These are phyloP conservation scores for Albugo candida DNA, from an alignment of 352 stramenopile genomes.

Conservation along the genomic window DNA sequence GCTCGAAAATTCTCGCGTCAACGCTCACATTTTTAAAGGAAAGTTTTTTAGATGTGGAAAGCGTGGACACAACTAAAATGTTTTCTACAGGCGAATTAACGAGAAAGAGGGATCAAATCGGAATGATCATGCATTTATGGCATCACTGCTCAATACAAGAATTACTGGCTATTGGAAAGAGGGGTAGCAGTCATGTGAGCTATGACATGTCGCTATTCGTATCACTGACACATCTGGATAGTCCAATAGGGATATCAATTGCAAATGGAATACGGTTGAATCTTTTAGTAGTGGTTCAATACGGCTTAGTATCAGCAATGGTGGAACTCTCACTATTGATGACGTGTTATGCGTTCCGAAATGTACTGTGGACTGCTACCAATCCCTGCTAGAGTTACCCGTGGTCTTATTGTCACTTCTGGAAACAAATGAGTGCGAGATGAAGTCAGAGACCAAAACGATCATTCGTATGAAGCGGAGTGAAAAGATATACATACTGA, in stretches of 20 bases:
- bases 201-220: conserved; percentile 2
- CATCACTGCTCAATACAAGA: neutral
- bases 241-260: conserved; percentile 5
- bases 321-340: conserved; percentile 6
- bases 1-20: too few relatives aligned
- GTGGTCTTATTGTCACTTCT: neutral
- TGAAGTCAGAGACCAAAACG: neutral
- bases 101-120: neutral
- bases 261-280: conserved; percentile 5
- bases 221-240: too few relatives aligned
- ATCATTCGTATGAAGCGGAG: conserved; percentile 1
- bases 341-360: conserved; percentile 9
- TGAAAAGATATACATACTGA: neutral
- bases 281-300: neutral
- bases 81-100: neutral
- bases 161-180: conserved; percentile 7
- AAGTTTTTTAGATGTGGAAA: neutral
- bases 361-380: conserved; percentile 9
- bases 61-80: too few relatives aligned
- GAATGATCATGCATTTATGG: neutral
- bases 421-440: too few relatives aligned
- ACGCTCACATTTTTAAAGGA: neutral
- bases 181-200: conserved; percentile 12
- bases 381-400: neutral
- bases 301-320: neutral